Conservation (phyloP, 2,329 filamentous ascomycete species). For the Blastomyces gilchristii region DNA sequence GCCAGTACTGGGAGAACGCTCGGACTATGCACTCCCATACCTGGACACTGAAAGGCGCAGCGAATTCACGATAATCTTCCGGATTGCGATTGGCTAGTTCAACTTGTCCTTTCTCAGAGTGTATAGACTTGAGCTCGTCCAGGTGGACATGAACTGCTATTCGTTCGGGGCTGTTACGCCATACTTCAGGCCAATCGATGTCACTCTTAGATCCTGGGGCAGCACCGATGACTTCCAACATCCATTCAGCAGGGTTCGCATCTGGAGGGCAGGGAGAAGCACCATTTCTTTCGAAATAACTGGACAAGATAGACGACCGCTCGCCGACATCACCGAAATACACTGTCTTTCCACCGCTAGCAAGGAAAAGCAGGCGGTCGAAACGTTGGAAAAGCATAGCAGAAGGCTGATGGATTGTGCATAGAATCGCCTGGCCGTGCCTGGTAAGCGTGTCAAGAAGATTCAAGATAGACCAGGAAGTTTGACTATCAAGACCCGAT, state of each 20-base stretch:
- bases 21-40: conserved; percentile 57
- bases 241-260: conserved; percentile 67
- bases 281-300: conserved; percentile 57
- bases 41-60: conserved; percentile 61
- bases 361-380: conserved; percentile 54
- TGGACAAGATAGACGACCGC: conserved; percentile 47
- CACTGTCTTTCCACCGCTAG: conserved; percentile 54
- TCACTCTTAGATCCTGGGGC: conserved; percentile 54
- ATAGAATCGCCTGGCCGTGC: conserved; percentile 88
- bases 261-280: conserved; percentile 48
- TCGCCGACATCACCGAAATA: conserved; percentile 59
- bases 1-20: conserved; percentile 87
- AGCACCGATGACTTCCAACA: conserved; percentile 51
- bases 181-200: conserved; percentile 46
- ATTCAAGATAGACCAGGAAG: conserved; percentile 82
- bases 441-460: conserved; percentile 82
- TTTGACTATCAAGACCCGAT: conserved; percentile 84
- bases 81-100: conserved; percentile 35
- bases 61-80: conserved; percentile 53
- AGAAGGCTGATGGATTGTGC: conserved; percentile 91
- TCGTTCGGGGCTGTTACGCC: conserved; percentile 47
- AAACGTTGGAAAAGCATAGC: conserved; percentile 89
- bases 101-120: conserved; percentile 23
- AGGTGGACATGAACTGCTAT: conserved; percentile 35
- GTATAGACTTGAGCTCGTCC: conserved; percentile 41